Percentiles rank a stretch among this genome's conserved stretches.
These are phyloP conservation scores for Arthromyces matolae DNA, from an alignment of 768 basidiomycete species.

Conservation along the genomic window DNA sequence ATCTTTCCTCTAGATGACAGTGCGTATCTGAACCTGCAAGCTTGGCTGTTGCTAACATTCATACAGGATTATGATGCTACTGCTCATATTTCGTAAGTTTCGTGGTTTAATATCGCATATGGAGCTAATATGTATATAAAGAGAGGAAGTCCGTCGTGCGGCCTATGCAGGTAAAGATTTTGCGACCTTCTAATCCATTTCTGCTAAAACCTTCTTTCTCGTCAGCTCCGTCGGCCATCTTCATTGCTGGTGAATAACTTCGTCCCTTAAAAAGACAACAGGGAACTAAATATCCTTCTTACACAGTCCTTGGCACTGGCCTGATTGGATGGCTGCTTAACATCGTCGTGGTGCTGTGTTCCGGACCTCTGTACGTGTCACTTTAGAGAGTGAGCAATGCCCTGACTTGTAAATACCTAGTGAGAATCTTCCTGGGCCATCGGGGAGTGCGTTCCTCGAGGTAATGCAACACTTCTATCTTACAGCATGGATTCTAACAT, in stretches of 20 bases:
- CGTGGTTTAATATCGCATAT: neutral
- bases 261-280: too few relatives aligned
- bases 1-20: slow-evolving; percentile 48
- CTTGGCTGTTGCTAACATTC: slow-evolving; percentile 5
- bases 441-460: slow-evolving; percentile 71
- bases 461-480: slow-evolving; percentile 22
- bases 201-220: slow-evolving; percentile 2
- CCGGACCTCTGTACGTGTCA: slow-evolving; percentile 60
- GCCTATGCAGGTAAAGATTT: slow-evolving; percentile 60
- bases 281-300: too few relatives aligned
- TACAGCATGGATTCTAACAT: neutral
- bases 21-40: slow-evolving; percentile 24
- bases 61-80: slow-evolving; percentile 74
- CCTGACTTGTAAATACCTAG: slow-evolving; percentile 27
- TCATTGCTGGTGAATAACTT: slow-evolving; percentile 20
- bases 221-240: slow-evolving; percentile 27
- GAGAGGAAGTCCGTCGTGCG: slow-evolving; percentile 77
- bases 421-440: slow-evolving; percentile 62
- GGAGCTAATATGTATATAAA: slow-evolving; percentile 20
- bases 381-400: neutral
- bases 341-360: slow-evolving; percentile 82
- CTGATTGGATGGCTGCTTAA: slow-evolving; percentile 84
- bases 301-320: slow-evolving; percentile 66
- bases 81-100: slow-evolving; percentile 72
- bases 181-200: neutral